Percentiles rank a stretch among this genome's conserved stretches.
These are phyloP conservation scores for Trichosporon ovoides DNA, from an alignment of 1,284 basidiomycete genomes.

Conservation along the genomic window DNA sequence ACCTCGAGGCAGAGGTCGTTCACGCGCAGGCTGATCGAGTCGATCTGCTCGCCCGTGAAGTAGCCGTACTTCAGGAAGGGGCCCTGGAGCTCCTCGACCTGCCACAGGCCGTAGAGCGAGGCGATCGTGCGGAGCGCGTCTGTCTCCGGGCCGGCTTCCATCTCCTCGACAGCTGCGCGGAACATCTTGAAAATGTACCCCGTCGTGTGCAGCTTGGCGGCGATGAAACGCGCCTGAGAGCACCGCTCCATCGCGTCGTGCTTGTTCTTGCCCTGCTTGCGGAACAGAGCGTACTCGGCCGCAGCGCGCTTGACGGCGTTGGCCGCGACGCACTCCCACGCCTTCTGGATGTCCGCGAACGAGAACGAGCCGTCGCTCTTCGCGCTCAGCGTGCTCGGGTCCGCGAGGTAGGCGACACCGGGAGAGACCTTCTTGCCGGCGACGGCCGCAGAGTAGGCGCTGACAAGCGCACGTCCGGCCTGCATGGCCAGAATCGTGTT, in stretches of 20 bases:
- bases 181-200: constrained; percentile 48
- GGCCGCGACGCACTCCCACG: constrained; percentile 54
- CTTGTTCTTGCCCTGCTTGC: constrained; percentile 51
- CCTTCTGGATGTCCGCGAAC: constrained; percentile 52
- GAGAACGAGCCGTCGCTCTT: constrained; percentile 51
- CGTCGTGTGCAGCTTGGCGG: constrained; percentile 51
- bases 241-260: constrained; percentile 55
- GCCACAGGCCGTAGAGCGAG: constrained; percentile 53
- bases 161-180: constrained; percentile 35
- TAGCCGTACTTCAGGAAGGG: constrained; percentile 55
- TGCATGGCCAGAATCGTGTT: constrained; percentile 56
- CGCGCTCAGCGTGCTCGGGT: constrained; percentile 44
- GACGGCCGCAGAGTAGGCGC: constrained; percentile 51
- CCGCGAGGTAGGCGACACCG: constrained; percentile 53
- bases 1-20: constrained; percentile 52
- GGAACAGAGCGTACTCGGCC: constrained; percentile 48
- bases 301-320: constrained; percentile 56
- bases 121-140: constrained; percentile 45
- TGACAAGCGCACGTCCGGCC: constrained; percentile 54
- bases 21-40: constrained; percentile 50
- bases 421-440: constrained; percentile 52
- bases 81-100: constrained; percentile 56
- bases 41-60: constrained; percentile 50
- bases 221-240: constrained; percentile 55
- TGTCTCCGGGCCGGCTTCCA: constrained; percentile 30